Percentiles rank a stretch among this genome's conserved stretches.
Evolutionary conservation across 768 basidiomycete genomes (phyloP).

Genomic region (Cubamyces lactineus): DNA sequence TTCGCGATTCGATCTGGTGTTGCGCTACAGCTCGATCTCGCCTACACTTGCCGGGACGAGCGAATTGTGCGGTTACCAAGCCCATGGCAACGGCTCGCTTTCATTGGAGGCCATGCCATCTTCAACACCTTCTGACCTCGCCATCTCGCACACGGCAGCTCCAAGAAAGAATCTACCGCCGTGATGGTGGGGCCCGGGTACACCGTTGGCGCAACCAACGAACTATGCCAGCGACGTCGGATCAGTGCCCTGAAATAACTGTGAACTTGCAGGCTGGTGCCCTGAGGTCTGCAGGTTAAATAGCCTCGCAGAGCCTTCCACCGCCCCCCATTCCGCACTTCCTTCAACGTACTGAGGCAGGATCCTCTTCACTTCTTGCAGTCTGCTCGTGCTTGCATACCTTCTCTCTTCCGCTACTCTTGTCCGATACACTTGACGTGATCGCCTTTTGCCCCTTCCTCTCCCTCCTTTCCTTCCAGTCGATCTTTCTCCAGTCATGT

Average conservation of each 20-base stretch:
- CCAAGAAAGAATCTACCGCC: too few species aligned
- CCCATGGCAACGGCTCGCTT: conserved; percentile 1
- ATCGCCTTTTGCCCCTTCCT: background rate
- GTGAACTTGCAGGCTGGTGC: too few species aligned
- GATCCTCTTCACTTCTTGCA: conserved; percentile 19
- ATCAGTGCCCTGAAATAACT: too few species aligned
- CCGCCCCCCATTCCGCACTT: background rate
- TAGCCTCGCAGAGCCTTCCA: background rate
- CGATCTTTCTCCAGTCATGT: conserved; percentile 25
- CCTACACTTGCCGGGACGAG: background rate
- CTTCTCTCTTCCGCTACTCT: background rate
- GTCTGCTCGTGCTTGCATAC: conserved; percentile 2
- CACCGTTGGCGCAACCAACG: background rate
- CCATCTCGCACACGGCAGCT: too few species aligned
- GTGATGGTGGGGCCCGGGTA: background rate
- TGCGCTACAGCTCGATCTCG: background rate
- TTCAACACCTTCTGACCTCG: background rate
- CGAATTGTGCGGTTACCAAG: background rate
- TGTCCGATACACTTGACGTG: conserved; percentile 3
- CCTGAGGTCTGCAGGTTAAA: background rate
- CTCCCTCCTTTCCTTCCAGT: background rate
- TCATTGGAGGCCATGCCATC: background rate
- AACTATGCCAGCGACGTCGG: too few species aligned
- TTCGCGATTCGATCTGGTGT: background rate
- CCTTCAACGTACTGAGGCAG: conserved; percentile 22